phyloP scores from a whole-genome alignment of 176 grass and related monocot species.

The Thalia dealbata region DNA sequence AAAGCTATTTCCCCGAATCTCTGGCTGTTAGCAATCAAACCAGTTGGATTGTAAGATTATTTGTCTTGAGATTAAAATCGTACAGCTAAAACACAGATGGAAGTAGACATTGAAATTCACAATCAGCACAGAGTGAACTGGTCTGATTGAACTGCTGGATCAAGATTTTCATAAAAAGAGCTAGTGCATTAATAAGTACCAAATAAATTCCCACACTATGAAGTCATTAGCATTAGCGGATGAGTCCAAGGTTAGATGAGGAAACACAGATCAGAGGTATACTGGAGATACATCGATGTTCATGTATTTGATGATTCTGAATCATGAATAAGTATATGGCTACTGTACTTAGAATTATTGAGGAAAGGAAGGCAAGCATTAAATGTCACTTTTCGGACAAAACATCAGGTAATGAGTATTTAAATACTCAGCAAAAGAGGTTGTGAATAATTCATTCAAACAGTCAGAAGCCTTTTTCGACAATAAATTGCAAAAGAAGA shows the following conservation, averaged over 20 bases:
- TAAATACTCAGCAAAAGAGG: background rate
- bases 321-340: background rate
- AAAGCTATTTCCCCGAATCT: conserved; percentile 98
- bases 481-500: background rate
- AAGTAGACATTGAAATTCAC: too few relatives aligned
- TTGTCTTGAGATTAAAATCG: background rate
- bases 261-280: background rate
- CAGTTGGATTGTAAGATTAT: background rate
- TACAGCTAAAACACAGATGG: background rate
- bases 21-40: conserved; percentile 45
- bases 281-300: too few relatives aligned
- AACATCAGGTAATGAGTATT: background rate
- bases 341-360: background rate
- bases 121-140: too few relatives aligned
- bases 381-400: background rate
- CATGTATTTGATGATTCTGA: too few relatives aligned
- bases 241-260: background rate
- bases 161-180: too few relatives aligned
- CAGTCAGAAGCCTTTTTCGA: background rate
- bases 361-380: background rate
- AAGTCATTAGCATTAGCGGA: background rate
- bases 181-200: too few relatives aligned
- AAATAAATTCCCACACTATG: too few relatives aligned
- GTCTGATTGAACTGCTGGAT: too few relatives aligned
- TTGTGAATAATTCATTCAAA: background rate